Conservation (phyloP, 2,329 filamentous ascomycete genomes). For the Ophiosphaerella herpotricha region DNA sequence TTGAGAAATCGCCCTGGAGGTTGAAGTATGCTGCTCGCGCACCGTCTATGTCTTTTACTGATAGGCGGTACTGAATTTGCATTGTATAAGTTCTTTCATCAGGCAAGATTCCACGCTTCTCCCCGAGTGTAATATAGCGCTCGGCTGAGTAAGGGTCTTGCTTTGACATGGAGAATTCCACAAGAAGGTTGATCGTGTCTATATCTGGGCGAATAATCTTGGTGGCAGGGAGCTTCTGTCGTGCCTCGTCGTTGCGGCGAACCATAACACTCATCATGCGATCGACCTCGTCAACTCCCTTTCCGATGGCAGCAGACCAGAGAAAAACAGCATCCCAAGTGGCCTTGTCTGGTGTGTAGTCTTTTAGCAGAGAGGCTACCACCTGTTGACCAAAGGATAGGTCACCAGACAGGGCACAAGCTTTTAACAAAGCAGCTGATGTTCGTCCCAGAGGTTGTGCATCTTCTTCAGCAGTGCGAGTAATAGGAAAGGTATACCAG, state of each 20-base stretch:
- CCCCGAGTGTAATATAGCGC: slow-evolving; percentile 70
- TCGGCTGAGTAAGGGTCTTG: slow-evolving; percentile 74
- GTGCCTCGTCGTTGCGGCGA: slow-evolving; percentile 53
- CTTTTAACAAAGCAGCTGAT: slow-evolving; percentile 62
- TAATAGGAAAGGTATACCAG: slow-evolving; percentile 67
- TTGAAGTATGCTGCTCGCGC: slow-evolving; percentile 68
- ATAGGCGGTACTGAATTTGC: slow-evolving; percentile 76
- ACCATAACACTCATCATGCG: slow-evolving; percentile 73
- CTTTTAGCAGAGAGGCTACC: slow-evolving; percentile 42
- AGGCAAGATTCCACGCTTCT: slow-evolving; percentile 67
- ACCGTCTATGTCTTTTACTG: slow-evolving; percentile 71
- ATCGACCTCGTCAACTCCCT: slow-evolving; percentile 71
- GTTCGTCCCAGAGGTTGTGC: slow-evolving; percentile 37
- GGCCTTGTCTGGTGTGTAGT: slow-evolving; percentile 48
- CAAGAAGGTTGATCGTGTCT: slow-evolving; percentile 74
- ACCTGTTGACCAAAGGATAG: slow-evolving; percentile 49
- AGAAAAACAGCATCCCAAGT: slow-evolving; percentile 75
- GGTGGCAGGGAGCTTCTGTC: slow-evolving; percentile 34
- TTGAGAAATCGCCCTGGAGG: slow-evolving; percentile 61
- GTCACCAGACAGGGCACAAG: slow-evolving; percentile 53
- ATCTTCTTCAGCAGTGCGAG: slow-evolving; percentile 20
- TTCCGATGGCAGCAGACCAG: slow-evolving; percentile 74
- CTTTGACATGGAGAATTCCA: slow-evolving; percentile 72
- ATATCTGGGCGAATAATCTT: slow-evolving; percentile 62
- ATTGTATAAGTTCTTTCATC: slow-evolving; percentile 74